These are phyloP conservation scores for Dryadomyces sulphureus DNA, from an alignment of 2,329 filamentous ascomycete species.

Conservation along the genomic window DNA sequence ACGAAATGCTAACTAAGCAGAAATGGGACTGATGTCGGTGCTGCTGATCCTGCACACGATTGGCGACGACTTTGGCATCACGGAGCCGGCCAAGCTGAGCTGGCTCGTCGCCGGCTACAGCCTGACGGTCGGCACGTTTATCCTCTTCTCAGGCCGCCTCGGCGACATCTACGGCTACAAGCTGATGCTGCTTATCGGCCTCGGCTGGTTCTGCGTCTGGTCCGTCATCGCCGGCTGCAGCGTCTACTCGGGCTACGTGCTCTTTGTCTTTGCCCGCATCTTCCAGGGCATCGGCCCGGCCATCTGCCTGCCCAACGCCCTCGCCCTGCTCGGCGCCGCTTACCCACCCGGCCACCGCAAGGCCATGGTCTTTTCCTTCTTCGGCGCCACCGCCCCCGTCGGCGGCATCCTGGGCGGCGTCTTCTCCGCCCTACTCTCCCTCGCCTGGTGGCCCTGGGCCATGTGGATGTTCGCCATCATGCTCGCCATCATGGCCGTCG, in stretches of 20 bases:
- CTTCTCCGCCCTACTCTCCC: conserved; percentile 23
- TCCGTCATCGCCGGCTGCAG: conserved; percentile 32
- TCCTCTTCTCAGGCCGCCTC: conserved; percentile 38
- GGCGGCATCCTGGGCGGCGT: conserved; percentile 27
- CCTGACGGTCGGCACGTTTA: conserved; percentile 39
- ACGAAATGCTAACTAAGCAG: background rate
- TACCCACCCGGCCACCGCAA: conserved; percentile 43
- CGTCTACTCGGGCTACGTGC: conserved; percentile 24
- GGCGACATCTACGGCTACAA: conserved; percentile 44
- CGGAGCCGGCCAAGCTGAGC: conserved; percentile 26
- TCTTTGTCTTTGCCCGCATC: conserved; percentile 11
- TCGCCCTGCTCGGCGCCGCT: conserved; percentile 44
- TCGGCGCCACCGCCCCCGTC: conserved; percentile 29
- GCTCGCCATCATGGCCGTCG: conserved; percentile 7
- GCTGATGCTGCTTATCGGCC: conserved; percentile 34
- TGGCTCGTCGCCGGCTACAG: conserved; percentile 44
- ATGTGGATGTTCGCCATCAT: conserved; percentile 15
- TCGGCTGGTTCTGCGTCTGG: conserved; percentile 38
- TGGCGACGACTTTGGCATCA: conserved; percentile 27
- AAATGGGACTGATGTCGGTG: conserved; percentile 27
- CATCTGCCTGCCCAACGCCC: conserved; percentile 45
- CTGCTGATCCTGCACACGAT: conserved; percentile 32
- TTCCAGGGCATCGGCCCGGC: conserved; percentile 39
- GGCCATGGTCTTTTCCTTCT: conserved; percentile 41
- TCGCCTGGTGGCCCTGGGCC: conserved; percentile 23